phyloP scores from a whole-genome alignment of 768 basidiomycete genomes.

The Termitomyces eurrhizus region DNA sequence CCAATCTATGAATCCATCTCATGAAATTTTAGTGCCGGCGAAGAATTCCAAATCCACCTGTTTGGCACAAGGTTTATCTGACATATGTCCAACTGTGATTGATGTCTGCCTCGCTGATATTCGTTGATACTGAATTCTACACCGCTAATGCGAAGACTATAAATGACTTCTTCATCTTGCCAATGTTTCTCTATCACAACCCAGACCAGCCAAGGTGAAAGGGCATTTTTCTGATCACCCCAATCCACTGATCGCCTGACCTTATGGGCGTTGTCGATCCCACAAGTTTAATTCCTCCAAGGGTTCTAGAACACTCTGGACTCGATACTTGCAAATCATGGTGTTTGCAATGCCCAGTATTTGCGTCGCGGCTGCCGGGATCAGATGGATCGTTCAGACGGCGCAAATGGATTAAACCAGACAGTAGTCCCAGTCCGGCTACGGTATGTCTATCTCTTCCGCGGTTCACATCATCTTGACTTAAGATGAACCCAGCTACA shows the following conservation, averaged over 20 bases:
- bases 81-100: slow-evolving; percentile 44
- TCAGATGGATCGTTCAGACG: slow-evolving; percentile 8
- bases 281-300: slow-evolving; percentile 1
- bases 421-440: slow-evolving; percentile 16
- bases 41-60: slow-evolving; percentile 34
- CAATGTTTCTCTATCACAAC: slow-evolving; percentile 11
- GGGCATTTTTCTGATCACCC: slow-evolving; percentile 6
- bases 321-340: slow-evolving; percentile 4
- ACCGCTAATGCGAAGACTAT: slow-evolving; percentile 35
- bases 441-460: slow-evolving; percentile 19
- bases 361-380: slow-evolving; percentile 10
- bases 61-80: slow-evolving; percentile 42
- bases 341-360: slow-evolving; percentile 3
- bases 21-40: slow-evolving; percentile 27
- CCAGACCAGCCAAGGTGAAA: slow-evolving; percentile 8
- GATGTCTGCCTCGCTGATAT: slow-evolving; percentile 29
- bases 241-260: slow-evolving; percentile 10
- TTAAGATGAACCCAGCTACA: slow-evolving; percentile 15
- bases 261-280: slow-evolving; percentile 4
- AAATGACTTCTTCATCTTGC: slow-evolving; percentile 32
- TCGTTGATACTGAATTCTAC: slow-evolving; percentile 20
- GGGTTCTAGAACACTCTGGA: slow-evolving; percentile 9
- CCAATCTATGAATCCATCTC: slow-evolving; percentile 38
- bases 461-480: slow-evolving; percentile 13
- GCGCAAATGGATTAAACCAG: slow-evolving; percentile 15